These are phyloP conservation scores for Nectriaceae sp. DNA, from an alignment of 2,329 filamentous ascomycete genomes.

Conservation along the genomic window DNA sequence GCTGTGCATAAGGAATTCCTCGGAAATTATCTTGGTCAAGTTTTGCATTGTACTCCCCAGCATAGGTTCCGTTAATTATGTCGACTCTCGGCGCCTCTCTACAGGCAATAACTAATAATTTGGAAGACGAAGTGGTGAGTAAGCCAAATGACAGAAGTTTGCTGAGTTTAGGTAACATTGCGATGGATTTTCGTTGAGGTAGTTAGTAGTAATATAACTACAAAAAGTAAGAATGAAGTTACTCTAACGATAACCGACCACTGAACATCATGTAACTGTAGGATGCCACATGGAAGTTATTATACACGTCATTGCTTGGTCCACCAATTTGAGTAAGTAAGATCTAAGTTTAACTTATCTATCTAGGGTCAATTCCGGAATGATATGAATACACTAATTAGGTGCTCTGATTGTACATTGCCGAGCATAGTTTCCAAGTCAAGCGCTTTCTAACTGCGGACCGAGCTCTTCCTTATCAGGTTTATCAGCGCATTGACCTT, in stretches of 20 bases:
- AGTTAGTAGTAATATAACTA: not conserved
- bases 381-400: not conserved
- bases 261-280: not conserved
- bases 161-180: not conserved
- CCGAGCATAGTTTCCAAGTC: not conserved
- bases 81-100: not conserved
- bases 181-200: not conserved
- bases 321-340: not conserved
- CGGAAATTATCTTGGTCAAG: conserved; percentile 52
- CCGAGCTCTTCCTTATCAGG: not conserved
- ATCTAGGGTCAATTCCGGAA: not conserved
- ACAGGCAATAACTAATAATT: not conserved
- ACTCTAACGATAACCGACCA: not conserved
- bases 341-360: not conserved
- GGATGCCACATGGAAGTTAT: not conserved
- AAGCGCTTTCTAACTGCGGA: not conserved
- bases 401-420: not conserved
- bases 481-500: too few species aligned
- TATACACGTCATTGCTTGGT: not conserved
- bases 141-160: not conserved
- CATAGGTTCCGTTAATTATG: conserved; percentile 47
- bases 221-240: not conserved
- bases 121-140: not conserved
- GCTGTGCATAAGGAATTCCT: conserved; percentile 58
- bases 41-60: conserved; percentile 37